Evolutionary conservation across 768 basidiomycete genomes (phyloP).

Genomic region (Trametes cingulata): DNA sequence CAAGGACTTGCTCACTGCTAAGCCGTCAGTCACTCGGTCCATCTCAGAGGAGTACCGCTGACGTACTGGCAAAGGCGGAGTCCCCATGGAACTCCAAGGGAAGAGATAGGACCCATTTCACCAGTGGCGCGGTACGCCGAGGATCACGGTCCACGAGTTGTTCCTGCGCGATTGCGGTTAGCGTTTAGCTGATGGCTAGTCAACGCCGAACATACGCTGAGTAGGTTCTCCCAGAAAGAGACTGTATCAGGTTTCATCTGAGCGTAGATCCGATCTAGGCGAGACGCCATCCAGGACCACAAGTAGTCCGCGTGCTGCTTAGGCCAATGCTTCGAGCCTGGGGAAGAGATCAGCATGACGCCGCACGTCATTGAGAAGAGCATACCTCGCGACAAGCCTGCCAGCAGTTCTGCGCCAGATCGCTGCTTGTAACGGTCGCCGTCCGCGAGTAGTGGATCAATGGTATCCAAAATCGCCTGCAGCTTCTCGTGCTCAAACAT

Average conservation of each 20-base stretch:
- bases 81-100: slow-evolving; percentile 82
- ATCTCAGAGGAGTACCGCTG: slow-evolving; percentile 1
- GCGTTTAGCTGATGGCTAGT: neutral
- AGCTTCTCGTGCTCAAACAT: slow-evolving; percentile 57
- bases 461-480: slow-evolving; percentile 50
- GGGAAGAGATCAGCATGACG: neutral
- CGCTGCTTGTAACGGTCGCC: slow-evolving; percentile 84
- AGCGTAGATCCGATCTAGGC: slow-evolving; percentile 61
- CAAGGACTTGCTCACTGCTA: slow-evolving; percentile 74
- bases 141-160: slow-evolving; percentile 73
- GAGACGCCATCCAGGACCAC: slow-evolving; percentile 71
- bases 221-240: slow-evolving; percentile 68
- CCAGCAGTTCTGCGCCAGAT: slow-evolving; percentile 72
- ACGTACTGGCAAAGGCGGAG: slow-evolving; percentile 84
- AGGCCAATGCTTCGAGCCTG: slow-evolving; percentile 87
- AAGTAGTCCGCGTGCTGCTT: slow-evolving; percentile 50
- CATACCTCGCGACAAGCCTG: slow-evolving; percentile 74
- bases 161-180: slow-evolving; percentile 17
- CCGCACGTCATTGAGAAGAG: slow-evolving; percentile 10
- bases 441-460: slow-evolving; percentile 65
- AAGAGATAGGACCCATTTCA: slow-evolving; percentile 75
- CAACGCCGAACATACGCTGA: slow-evolving; percentile 45
- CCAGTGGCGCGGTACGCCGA: slow-evolving; percentile 67
- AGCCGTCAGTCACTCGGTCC: slow-evolving; percentile 1
- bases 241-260: slow-evolving; percentile 88